Conservation (phyloP, 2,329 filamentous ascomycete genomes). For the Trichoderma atrobrunneum region DNA sequence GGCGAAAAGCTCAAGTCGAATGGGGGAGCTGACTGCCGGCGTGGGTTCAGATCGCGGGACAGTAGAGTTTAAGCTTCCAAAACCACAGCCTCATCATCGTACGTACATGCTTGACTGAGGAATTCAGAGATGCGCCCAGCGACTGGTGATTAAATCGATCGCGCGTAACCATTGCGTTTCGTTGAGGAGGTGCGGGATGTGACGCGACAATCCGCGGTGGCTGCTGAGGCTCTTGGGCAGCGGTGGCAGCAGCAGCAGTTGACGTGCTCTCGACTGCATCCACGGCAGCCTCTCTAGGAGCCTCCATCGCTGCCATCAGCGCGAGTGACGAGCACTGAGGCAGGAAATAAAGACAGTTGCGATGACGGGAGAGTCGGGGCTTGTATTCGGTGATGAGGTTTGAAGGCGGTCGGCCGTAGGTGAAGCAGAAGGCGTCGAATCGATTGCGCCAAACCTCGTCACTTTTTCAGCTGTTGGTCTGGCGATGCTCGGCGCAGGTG, state of each 20-base stretch:
- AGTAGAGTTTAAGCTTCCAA: background rate
- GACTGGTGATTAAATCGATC: constrained; percentile 63
- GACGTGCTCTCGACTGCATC: constrained; percentile 3
- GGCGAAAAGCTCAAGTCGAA: too few species aligned
- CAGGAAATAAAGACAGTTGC: background rate
- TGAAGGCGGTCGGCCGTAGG: background rate
- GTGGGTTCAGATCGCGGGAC: background rate
- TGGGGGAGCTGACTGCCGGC: background rate
- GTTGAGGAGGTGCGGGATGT: constrained; percentile 27
- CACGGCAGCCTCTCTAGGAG: constrained; percentile 1
- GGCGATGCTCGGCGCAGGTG: constrained; percentile 16
- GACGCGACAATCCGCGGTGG: constrained; percentile 24
- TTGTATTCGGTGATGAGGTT: background rate
- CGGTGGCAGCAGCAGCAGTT: background rate
- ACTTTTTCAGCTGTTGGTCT: constrained; percentile 10
- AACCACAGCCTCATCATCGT: background rate
- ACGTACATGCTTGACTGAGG: constrained; percentile 65
- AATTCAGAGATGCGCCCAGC: constrained; percentile 62
- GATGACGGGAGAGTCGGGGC: background rate
- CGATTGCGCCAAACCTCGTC: constrained; percentile 1
- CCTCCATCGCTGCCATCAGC: constrained; percentile 17
- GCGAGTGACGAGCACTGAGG: background rate
- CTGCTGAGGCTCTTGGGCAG: constrained; percentile 19
- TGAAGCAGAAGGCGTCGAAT: background rate
- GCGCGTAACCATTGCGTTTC: constrained; percentile 36